Conservation (phyloP, 208 protist species). For the Giardia muris region DNA sequence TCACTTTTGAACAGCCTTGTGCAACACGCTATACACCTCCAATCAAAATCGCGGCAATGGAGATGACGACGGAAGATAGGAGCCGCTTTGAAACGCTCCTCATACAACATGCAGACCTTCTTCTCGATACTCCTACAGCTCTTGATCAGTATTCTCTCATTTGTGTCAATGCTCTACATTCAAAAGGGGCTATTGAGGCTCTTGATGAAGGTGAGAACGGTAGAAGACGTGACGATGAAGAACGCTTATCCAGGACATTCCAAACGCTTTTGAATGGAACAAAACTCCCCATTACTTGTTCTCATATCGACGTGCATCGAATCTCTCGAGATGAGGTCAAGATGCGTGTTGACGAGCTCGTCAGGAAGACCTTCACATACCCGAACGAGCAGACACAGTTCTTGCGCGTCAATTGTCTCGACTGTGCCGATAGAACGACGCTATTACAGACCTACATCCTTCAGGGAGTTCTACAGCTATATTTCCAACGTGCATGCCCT, state of each 20-base stretch:
- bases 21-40: background rate
- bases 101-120: background rate
- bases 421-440: background rate
- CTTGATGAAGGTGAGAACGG: background rate
- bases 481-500: too few relatives aligned
- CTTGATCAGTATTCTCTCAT: background rate
- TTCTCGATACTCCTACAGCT: background rate
- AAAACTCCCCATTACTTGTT: too few relatives aligned
- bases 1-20: background rate
- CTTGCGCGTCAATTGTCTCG: background rate
- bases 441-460: background rate
- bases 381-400: background rate
- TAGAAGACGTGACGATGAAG: background rate
- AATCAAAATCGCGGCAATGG: background rate
- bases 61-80: background rate
- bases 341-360: background rate
- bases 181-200: background rate
- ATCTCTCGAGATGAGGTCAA: background rate
- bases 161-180: background rate
- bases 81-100: background rate
- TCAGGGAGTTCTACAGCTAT: background rate
- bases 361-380: background rate
- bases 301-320: background rate
- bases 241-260: background rate
- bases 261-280: background rate